Conservation (phyloP, 306 rosid species). For the Ceratonia siliqua region DNA sequence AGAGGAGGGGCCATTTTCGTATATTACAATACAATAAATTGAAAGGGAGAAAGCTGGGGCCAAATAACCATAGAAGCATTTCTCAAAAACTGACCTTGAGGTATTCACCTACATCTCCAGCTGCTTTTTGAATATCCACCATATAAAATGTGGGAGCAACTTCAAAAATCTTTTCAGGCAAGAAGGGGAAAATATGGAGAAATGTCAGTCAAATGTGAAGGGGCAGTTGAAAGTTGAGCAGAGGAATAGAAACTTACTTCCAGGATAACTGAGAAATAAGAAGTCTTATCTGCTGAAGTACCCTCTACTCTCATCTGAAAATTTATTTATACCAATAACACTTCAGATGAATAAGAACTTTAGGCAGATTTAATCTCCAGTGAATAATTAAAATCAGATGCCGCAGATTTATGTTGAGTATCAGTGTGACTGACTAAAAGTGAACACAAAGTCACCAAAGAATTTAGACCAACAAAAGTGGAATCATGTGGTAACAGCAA, state of each 20-base stretch:
- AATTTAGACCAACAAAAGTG: neutral
- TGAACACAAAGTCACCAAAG: constrained; percentile 14
- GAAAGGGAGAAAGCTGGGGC: too few species aligned
- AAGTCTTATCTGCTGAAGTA: constrained; percentile 53
- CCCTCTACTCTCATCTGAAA: constrained; percentile 96
- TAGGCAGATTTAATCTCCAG: neutral
- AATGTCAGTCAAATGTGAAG: neutral
- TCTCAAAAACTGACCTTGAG: constrained; percentile 62
- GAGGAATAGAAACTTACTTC: constrained; percentile 58
- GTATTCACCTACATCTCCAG: constrained; percentile 81
- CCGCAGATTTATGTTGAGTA: neutral
- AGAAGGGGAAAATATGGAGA: neutral
- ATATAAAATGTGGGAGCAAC: constrained; percentile 85
- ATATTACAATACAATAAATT: neutral
- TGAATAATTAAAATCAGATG: neutral
- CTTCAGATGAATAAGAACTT: constrained; percentile 12
- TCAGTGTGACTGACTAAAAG: neutral
- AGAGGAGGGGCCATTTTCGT: neutral
- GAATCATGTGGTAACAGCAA: neutral
- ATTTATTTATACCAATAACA: constrained; percentile 23
- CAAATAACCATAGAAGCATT: neutral
- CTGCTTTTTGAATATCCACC: constrained; percentile 88
- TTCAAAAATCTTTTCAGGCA: constrained; percentile 62
- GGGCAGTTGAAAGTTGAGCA: constrained; percentile 2
- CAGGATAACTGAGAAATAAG: constrained; percentile 78